Percentiles rank a stretch among this genome's conserved stretches.
Conservation (phyloP, 352 stramenopile genomes). For the Pythium brachiatum region DNA sequence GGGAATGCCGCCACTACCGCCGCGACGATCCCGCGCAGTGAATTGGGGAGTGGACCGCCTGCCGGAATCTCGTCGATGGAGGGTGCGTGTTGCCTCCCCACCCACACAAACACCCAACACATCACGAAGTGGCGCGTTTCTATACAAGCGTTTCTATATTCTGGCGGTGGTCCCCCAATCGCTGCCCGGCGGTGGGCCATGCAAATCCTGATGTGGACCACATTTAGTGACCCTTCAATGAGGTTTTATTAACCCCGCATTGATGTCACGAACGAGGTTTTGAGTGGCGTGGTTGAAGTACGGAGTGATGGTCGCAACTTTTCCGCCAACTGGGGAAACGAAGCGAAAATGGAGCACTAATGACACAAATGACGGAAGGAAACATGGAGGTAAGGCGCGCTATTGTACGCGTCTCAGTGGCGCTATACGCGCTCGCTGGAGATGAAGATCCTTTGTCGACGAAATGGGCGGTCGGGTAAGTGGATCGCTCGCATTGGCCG, state of each 20-base stretch:
- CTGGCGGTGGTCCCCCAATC: constrained; percentile 24
- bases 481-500: not conserved
- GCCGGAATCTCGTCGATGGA: not conserved
- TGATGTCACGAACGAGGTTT: not conserved
- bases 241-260: constrained; percentile 17
- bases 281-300: constrained; percentile 19
- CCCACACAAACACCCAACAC: not conserved
- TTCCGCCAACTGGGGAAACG: constrained; percentile 2
- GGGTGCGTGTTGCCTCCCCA: not conserved
- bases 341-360: not conserved
- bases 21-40: constrained; percentile 18
- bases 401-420: no score
- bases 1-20: constrained; percentile 6
- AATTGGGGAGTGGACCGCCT: constrained; percentile 17
- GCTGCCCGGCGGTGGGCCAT: not conserved
- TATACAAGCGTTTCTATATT: constrained; percentile 27
- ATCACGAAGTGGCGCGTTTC: constrained; percentile 20
- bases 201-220: constrained; percentile 23
- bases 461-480: not conserved
- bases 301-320: constrained; percentile 19
- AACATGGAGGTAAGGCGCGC: no score
- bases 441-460: not conserved
- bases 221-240: not conserved
- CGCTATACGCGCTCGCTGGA: no score
- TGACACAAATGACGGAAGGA: not conserved